Evolutionary conservation across 1,139 yeast genomes (phyloP).

Genomic region (Taphrina pruni): DNA sequence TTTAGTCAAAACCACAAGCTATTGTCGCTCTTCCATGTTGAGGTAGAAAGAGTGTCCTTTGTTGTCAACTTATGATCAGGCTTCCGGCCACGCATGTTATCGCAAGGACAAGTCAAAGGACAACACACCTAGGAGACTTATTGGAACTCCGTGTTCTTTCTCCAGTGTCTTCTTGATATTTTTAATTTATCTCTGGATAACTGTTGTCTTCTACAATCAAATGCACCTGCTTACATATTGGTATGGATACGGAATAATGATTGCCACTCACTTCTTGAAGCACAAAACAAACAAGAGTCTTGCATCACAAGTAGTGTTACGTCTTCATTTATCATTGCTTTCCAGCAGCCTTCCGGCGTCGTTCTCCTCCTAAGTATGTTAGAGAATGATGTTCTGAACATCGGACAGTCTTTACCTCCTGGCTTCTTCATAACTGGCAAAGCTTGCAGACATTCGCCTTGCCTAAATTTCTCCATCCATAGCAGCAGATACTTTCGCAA

Average conservation of each 20-base stretch:
- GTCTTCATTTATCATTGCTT: not conserved
- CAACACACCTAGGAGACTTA: not conserved
- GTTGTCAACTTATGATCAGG: conserved; percentile 7
- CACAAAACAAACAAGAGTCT: too few species aligned
- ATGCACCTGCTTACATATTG: too few species aligned
- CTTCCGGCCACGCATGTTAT: not conserved
- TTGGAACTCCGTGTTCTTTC: too few species aligned
- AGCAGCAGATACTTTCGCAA: conserved; percentile 22
- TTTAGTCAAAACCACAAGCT: not conserved
- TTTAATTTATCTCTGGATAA: too few species aligned
- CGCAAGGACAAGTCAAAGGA: conserved; percentile 5
- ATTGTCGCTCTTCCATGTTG: conserved; percentile 25
- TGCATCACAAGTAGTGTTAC: not conserved
- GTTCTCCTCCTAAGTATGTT: conserved; percentile 22
- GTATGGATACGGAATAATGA: too few species aligned
- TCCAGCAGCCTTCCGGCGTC: conserved; percentile 37
- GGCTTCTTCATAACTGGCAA: conserved; percentile 37
- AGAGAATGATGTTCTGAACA: not conserved
- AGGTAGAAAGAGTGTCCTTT: conserved; percentile 11
- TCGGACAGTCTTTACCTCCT: conserved; percentile 4
- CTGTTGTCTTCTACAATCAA: too few species aligned
- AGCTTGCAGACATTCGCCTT: conserved; percentile 24
- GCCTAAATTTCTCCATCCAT: conserved; percentile 33
- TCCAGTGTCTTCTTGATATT: too few species aligned
- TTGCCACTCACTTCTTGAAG: too few species aligned